Evolutionary conservation across 148 eudicot genomes (phyloP).

Genomic region (Fagopyrum homotropicum): DNA sequence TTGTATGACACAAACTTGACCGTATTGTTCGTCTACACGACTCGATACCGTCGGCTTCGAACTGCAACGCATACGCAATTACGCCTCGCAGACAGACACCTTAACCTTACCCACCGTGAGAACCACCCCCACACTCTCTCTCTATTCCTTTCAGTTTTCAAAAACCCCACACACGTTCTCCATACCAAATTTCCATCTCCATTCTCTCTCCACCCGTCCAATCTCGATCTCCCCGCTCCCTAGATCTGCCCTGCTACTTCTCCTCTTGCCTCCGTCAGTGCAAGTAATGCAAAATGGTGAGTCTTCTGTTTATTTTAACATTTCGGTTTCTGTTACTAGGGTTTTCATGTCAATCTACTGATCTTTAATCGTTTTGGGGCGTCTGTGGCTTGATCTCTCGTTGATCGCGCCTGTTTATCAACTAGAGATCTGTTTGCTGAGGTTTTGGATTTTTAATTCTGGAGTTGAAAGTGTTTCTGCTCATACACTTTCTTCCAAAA

Average conservation of each 20-base stretch:
- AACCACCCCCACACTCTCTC: neutral
- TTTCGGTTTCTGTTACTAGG: conserved; percentile 9
- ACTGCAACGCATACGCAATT: neutral
- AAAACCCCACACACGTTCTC: conserved; percentile 4
- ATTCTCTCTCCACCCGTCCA: neutral
- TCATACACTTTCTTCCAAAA: neutral
- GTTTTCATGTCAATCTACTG: neutral
- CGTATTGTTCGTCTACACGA: neutral
- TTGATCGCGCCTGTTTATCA: neutral
- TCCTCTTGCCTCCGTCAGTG: neutral
- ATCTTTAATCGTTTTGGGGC: neutral
- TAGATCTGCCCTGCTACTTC: neutral
- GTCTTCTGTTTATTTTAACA: neutral
- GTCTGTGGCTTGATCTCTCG: conserved; percentile 4
- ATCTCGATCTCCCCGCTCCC: neutral
- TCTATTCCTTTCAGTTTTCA: neutral
- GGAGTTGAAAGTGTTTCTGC: neutral
- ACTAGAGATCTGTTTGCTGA: neutral
- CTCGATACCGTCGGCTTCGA: neutral
- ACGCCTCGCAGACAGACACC: neutral
- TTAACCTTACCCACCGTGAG: neutral
- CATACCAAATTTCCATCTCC: neutral
- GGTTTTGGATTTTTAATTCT: neutral
- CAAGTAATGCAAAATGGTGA: conserved; percentile 12
- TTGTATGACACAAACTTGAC: no score